Percentiles rank a stretch among this genome's conserved stretches.
Evolutionary conservation across 2,329 filamentous ascomycete genomes (phyloP).

Genomic region (Fusarium caatingaense): DNA sequence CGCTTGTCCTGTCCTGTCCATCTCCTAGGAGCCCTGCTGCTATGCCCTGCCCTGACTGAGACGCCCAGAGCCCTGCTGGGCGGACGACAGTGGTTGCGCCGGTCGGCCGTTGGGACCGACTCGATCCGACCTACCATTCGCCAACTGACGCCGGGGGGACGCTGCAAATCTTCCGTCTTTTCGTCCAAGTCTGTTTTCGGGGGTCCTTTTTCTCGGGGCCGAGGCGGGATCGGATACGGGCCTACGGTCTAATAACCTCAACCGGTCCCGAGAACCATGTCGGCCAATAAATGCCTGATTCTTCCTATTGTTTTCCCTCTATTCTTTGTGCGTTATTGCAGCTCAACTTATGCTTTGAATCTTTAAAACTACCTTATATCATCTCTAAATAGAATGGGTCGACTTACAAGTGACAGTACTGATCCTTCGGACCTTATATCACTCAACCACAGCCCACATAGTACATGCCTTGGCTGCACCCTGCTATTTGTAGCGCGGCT

Average conservation of each 20-base stretch:
- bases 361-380: neutral
- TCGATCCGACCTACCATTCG: slow-evolving; percentile 37
- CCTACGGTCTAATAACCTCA: slow-evolving; percentile 8
- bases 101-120: slow-evolving; percentile 36
- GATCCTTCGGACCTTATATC: slow-evolving; percentile 7
- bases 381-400: neutral
- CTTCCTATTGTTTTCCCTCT: neutral
- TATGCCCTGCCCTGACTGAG: neutral
- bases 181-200: slow-evolving; percentile 25
- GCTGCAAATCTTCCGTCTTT: slow-evolving; percentile 27
- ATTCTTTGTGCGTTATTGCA: neutral
- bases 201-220: slow-evolving; percentile 21
- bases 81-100: slow-evolving; percentile 30
- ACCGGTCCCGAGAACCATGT: slow-evolving; percentile 8
- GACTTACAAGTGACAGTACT: neutral
- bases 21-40: neutral
- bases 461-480: slow-evolving; percentile 4
- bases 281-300: neutral
- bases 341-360: neutral
- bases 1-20: neutral
- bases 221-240: slow-evolving; percentile 17
- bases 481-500: slow-evolving; percentile 47
- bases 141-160: slow-evolving; percentile 16
- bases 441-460: neutral
- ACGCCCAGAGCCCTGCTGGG: slow-evolving; percentile 34